Percentiles rank a stretch among this genome's conserved stretches.
phyloP scores from a whole-genome alignment of 1,284 basidiomycete genomes.

The Moniliophthora roreri region DNA sequence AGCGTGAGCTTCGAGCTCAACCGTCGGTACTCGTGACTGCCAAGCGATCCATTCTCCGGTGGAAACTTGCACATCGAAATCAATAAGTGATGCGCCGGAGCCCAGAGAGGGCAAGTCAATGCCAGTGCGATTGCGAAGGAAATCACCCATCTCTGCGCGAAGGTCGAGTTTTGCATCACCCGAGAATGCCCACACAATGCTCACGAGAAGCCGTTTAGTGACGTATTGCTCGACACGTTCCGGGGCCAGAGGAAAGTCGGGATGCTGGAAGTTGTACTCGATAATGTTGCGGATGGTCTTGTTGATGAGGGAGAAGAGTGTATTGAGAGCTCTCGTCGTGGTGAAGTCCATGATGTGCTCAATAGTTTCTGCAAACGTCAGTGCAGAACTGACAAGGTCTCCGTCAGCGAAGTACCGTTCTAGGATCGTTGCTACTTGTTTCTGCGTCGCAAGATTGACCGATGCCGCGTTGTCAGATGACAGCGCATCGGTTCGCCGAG shows the following conservation, averaged over 20 bases:
- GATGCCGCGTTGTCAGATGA: constrained; percentile 53
- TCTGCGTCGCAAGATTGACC: constrained; percentile 76
- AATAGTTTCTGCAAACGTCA: constrained; percentile 78
- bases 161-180: constrained; percentile 93
- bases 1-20: constrained; percentile 96
- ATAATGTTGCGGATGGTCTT: constrained; percentile 93
- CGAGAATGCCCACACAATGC: constrained; percentile 97
- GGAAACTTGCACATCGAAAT: constrained; percentile 90
- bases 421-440: constrained; percentile 75
- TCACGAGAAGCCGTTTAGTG: constrained; percentile 87
- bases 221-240: constrained; percentile 92
- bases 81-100: constrained; percentile 86
- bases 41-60: constrained; percentile 91
- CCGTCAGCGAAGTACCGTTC: constrained; percentile 83
- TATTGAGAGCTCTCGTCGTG: constrained; percentile 86
- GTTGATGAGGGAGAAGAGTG: constrained; percentile 96
- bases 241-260: constrained; percentile 87
- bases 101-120: constrained; percentile 83
- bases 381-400: constrained; percentile 79
- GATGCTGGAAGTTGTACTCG: constrained; percentile 93
- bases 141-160: constrained; percentile 89
- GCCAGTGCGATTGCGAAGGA: constrained; percentile 82
- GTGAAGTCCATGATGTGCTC: constrained; percentile 99
- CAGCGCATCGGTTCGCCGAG: constrained; percentile 57
- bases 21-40: constrained; percentile 89